Evolutionary conservation across 331 rosid genomes (phyloP).

Genomic region (Prunus yedoensis): DNA sequence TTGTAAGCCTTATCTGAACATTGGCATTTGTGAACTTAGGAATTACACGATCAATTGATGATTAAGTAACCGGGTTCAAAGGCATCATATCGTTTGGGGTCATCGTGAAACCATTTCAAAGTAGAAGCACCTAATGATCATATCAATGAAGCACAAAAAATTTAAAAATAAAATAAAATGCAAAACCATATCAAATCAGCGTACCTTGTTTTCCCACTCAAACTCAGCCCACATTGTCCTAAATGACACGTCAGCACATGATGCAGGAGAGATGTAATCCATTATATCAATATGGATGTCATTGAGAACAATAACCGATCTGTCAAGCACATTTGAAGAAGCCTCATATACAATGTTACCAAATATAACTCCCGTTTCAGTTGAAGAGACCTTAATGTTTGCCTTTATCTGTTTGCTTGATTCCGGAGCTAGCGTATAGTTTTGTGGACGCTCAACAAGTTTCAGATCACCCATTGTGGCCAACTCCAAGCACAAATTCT

Average conservation of each 20-base stretch:
- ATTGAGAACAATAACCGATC: conserved; percentile 89
- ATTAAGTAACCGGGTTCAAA: not conserved
- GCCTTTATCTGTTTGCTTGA: conserved; percentile 96
- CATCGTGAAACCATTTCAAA: not conserved
- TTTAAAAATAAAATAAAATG: not conserved
- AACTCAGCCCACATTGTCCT: conserved; percentile 99
- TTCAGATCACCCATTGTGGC: conserved; percentile 99
- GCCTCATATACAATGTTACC: conserved; percentile 98
- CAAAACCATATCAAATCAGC: conserved; percentile 2
- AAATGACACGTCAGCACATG: conserved; percentile 87
- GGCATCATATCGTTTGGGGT: not conserved
- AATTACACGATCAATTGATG: not conserved
- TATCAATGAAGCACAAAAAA: not conserved
- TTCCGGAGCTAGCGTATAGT: conserved; percentile 95
- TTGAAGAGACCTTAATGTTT: conserved; percentile 96
- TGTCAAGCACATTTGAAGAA: conserved; percentile 88
- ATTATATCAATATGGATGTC: conserved; percentile 99
- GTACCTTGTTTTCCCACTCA: conserved; percentile 99
- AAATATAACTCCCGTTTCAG: conserved; percentile 95
- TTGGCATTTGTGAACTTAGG: not conserved
- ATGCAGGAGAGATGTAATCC: conserved; percentile 99
- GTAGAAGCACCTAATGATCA: not conserved
- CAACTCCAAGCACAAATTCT: conserved; percentile 95
- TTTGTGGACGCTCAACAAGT: conserved; percentile 98
- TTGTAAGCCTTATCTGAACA: not conserved